Percentiles rank a stretch among this genome's conserved stretches.
Conservation (phyloP, 257 asterid species). For the Orobanche coerulescens region DNA sequence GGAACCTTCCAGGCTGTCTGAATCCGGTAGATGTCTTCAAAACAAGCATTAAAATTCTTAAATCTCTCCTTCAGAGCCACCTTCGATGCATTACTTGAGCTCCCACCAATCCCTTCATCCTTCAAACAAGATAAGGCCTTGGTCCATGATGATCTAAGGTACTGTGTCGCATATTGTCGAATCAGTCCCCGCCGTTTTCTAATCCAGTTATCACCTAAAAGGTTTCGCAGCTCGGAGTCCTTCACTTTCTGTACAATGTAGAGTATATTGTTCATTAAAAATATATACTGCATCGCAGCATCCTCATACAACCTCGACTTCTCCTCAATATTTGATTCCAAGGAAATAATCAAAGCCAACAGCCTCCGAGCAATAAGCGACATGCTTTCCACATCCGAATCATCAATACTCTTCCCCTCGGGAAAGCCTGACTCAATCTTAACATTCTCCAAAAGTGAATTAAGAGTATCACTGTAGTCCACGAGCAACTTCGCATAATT, state of each 20-base stretch:
- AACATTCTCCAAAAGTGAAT: slow-evolving; percentile 44
- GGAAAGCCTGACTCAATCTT: slow-evolving; percentile 30
- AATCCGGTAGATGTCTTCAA: slow-evolving; percentile 75
- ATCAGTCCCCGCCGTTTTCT: slow-evolving; percentile 71
- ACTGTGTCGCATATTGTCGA: slow-evolving; percentile 76
- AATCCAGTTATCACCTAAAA: slow-evolving; percentile 84
- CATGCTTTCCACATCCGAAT: slow-evolving; percentile 41
- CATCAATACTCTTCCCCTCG: slow-evolving; percentile 26
- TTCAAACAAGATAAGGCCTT: slow-evolving; percentile 65
- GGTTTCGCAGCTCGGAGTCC: slow-evolving; percentile 70
- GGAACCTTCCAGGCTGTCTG: slow-evolving; percentile 98
- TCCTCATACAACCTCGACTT: slow-evolving; percentile 86
- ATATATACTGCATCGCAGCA: slow-evolving; percentile 67
- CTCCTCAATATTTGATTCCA: slow-evolving; percentile 80
- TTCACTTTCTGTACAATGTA: slow-evolving; percentile 89
- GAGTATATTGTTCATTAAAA: slow-evolving; percentile 85
- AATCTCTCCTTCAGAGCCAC: slow-evolving; percentile 79
- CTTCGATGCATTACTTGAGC: slow-evolving; percentile 73
- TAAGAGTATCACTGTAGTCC: slow-evolving; percentile 72
- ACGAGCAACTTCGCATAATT: slow-evolving; percentile 80
- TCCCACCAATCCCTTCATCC: slow-evolving; percentile 86
- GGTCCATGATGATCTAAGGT: slow-evolving; percentile 92
- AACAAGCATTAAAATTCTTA: slow-evolving; percentile 85
- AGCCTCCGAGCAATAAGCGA: slow-evolving; percentile 51
- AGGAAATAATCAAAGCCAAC: slow-evolving; percentile 54